Conservation (phyloP, 805 yeast species). For the Ogataea chonburiensis region DNA sequence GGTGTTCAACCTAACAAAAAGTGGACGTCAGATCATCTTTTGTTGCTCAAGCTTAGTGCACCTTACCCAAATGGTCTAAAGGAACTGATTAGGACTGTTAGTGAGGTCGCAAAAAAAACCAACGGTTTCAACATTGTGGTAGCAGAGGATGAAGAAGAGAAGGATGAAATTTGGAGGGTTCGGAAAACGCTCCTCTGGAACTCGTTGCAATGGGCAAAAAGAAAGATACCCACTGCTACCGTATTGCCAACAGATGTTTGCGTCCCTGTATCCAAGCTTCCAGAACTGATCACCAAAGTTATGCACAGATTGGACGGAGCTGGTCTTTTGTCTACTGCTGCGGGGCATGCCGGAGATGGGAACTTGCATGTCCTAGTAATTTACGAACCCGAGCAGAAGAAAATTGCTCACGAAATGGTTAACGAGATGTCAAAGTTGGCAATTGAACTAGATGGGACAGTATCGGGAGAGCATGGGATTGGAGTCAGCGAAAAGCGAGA, state of each 20-base stretch:
- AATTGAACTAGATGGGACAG: conserved; percentile 71
- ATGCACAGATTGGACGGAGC: conserved; percentile 55
- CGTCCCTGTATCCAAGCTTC: conserved; percentile 69
- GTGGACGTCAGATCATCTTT: conserved; percentile 34
- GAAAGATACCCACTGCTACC: conserved; percentile 39
- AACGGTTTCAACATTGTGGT: conserved; percentile 56
- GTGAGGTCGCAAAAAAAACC: conserved; percentile 50
- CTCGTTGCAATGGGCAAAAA: conserved; percentile 62
- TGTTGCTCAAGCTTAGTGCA: conserved; percentile 66
- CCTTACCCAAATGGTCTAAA: conserved; percentile 35
- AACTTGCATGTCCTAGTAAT: conserved; percentile 71
- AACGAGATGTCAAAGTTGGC: conserved; percentile 66
- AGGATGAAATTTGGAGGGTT: conserved; percentile 70
- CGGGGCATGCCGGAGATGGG: conserved; percentile 86
- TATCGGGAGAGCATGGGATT: conserved; percentile 86
- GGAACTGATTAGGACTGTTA: conserved; percentile 47
- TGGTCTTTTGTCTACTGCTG: conserved; percentile 54
- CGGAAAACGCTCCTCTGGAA: conserved; percentile 70
- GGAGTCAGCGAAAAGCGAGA: conserved; percentile 72
- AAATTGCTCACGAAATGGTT: conserved; percentile 48
- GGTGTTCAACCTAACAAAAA: conserved; percentile 35
- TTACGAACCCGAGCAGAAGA: conserved; percentile 50
- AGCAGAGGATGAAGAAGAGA: conserved; percentile 62
- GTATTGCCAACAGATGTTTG: conserved; percentile 83
- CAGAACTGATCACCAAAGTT: conserved; percentile 61